phyloP scores from a whole-genome alignment of 345 rosid species.

The Streptanthus diversifolius region DNA sequence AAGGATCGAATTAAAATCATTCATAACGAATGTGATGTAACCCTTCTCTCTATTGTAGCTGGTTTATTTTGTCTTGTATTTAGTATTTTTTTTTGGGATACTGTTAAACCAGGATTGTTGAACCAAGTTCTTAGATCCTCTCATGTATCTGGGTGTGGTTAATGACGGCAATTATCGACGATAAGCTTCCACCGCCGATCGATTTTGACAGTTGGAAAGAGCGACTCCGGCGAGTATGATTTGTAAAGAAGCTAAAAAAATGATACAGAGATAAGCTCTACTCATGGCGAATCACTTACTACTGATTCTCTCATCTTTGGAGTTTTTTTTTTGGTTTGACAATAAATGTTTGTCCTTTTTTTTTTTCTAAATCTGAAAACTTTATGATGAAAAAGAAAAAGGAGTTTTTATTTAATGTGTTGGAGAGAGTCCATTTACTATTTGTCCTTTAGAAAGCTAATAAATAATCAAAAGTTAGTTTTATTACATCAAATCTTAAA shows the following conservation, averaged over 20 bases:
- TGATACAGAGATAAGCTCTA: neutral
- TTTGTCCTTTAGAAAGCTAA: slow-evolving; percentile 12
- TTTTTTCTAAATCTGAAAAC: neutral
- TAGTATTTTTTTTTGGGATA: neutral
- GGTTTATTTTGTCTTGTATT: too few relatives aligned
- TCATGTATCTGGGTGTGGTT: neutral
- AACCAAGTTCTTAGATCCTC: neutral
- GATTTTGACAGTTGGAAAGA: neutral
- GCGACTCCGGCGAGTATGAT: neutral
- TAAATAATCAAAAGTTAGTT: neutral
- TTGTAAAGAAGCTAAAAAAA: neutral
- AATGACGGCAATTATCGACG: neutral
- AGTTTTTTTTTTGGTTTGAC: neutral
- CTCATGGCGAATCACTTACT: slow-evolving; percentile 12
- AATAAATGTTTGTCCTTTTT: neutral
- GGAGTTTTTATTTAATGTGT: neutral
- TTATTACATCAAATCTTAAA: slow-evolving; percentile 23
- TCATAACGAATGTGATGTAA: neutral
- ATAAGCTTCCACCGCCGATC: slow-evolving; percentile 23
- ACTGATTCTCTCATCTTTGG: neutral
- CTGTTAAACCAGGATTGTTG: neutral
- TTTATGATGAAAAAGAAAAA: neutral
- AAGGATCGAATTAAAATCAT: too few relatives aligned
- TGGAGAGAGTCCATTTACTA: neutral
- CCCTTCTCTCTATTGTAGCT: too few relatives aligned